A percentile compares a stretch with the other conserved stretches of the same genome.
Evolutionary conservation across 352 stramenopile species (phyloP).

Genomic region (Phytopythium ostracodes): DNA sequence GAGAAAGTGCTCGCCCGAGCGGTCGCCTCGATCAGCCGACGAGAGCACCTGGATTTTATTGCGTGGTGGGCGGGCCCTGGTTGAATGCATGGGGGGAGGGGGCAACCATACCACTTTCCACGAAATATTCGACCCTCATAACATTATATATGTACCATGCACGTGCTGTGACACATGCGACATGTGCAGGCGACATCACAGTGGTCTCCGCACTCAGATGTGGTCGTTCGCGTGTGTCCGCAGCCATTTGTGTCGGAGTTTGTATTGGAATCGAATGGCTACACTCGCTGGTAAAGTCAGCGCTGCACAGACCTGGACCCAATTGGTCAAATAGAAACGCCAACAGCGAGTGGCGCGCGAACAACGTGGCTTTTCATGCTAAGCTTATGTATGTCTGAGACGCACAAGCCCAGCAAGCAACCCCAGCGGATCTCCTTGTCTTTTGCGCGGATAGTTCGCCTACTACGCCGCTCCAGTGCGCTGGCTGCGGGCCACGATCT

Average conservation of each 20-base stretch:
- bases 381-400: neutral
- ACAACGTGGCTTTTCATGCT: neutral
- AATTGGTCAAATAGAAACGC: slow-evolving; percentile 2
- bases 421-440: neutral
- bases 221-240: neutral
- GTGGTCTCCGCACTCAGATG: neutral
- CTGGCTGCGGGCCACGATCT: slow-evolving; percentile 9
- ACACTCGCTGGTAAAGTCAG: neutral
- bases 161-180: slow-evolving; percentile 1
- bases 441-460: neutral
- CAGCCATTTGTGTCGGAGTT: neutral
- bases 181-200: neutral
- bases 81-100: no score
- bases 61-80: no score
- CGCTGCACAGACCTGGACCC: neutral
- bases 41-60: neutral
- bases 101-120: neutral
- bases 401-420: neutral
- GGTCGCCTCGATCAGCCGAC: neutral
- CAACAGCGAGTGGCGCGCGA: neutral
- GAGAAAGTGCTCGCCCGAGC: neutral
- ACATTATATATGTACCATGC: neutral
- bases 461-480: neutral
- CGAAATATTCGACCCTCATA: neutral
- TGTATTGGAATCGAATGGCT: neutral